These are phyloP conservation scores for Bretschneidera sinensis DNA, from an alignment of 345 rosid genomes.

Conservation along the genomic window DNA sequence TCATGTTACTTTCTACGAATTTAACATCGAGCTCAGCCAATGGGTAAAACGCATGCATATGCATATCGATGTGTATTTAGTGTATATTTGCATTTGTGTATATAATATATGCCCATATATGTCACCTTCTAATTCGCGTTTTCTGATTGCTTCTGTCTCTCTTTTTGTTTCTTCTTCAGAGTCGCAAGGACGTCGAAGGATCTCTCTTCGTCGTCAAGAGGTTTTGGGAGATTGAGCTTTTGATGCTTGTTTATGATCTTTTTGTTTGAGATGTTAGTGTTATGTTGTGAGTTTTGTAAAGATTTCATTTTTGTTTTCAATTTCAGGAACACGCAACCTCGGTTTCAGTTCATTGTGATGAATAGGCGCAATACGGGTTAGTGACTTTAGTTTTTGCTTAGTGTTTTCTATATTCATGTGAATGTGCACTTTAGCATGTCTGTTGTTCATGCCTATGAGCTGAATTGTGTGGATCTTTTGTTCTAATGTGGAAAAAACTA, in stretches of 20 bases:
- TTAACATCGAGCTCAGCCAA: slow-evolving; percentile 76
- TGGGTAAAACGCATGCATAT: slow-evolving; percentile 48
- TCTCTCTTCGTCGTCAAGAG: slow-evolving; percentile 93
- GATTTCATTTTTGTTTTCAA: slow-evolving; percentile 6
- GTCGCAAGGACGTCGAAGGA: slow-evolving; percentile 97
- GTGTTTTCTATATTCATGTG: too few species aligned
- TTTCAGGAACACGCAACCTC: slow-evolving; percentile 80
- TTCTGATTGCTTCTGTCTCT: too few species aligned
- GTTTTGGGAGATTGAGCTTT: slow-evolving; percentile 17
- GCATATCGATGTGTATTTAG: too few species aligned
- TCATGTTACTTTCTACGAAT: slow-evolving; percentile 93
- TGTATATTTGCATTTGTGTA: too few species aligned
- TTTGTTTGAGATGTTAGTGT: slow-evolving; percentile 4
- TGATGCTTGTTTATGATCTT: not conserved
- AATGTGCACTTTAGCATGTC: too few species aligned
- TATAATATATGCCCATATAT: too few species aligned
- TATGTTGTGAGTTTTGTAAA: not conserved
- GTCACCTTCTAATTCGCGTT: too few species aligned
- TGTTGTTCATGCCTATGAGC: not conserved
- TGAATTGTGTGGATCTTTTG: not conserved
- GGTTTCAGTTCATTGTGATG: slow-evolving; percentile 97
- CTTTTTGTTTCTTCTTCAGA: slow-evolving; percentile 31
- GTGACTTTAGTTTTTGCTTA: not conserved
- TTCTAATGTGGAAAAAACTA: not conserved
- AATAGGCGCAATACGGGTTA: slow-evolving; percentile 87